Conservation (phyloP, 75 land plant species). For the Azolla pinnata region DNA sequence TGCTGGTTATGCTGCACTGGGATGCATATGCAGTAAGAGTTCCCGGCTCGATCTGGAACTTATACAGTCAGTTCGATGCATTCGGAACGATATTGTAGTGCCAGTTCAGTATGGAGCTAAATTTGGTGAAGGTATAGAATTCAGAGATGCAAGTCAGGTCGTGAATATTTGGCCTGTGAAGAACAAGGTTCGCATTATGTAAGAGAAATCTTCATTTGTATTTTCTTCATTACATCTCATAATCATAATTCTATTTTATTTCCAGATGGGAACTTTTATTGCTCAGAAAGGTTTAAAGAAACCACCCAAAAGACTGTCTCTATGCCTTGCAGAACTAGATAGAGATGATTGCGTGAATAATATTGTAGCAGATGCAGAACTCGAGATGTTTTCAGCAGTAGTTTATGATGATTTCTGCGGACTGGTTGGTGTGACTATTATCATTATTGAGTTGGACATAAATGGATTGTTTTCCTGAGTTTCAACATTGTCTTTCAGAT, state of each 20-base stretch:
- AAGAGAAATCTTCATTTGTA: neutral
- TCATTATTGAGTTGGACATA: neutral
- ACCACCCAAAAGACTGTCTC: constrained; percentile 68
- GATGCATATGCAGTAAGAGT: constrained; percentile 71
- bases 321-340: constrained; percentile 44
- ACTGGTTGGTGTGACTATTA: constrained; percentile 41
- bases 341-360: constrained; percentile 39
- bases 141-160: constrained; percentile 27
- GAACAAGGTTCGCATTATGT: constrained; percentile 55
- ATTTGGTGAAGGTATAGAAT: neutral
- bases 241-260: neutral
- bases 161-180: constrained; percentile 81
- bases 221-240: neutral
- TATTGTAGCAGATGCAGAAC: constrained; percentile 56
- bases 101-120: neutral
- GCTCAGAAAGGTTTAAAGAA: constrained; percentile 46
- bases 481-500: constrained; percentile 41
- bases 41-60: constrained; percentile 23
- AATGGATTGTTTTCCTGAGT: neutral
- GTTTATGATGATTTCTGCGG: constrained; percentile 94
- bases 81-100: constrained; percentile 76
- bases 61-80: constrained; percentile 51
- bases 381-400: constrained; percentile 59
- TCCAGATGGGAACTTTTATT: constrained; percentile 60
- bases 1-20: constrained; percentile 80